Evolutionary conservation across 2,329 filamentous ascomycete species (phyloP), one percentile per base, ranked within the genome.

Genomic region (Colletotrichum shisoi): DNA sequence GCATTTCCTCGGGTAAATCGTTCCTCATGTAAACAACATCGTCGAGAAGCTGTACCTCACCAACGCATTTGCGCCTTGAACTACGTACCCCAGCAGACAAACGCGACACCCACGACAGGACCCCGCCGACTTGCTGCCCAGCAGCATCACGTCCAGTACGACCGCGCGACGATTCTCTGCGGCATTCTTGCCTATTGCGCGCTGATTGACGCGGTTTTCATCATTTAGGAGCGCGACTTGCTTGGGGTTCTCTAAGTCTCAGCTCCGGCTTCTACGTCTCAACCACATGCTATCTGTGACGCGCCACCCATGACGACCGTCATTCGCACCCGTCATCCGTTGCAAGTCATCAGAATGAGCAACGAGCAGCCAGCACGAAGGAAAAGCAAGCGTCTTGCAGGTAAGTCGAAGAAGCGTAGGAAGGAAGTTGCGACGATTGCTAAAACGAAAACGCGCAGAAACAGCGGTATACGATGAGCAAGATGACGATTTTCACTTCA

Each of bases 401-500:
- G 87, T 89, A 82, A 73, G 86, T 82, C 15, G 9, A 44, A 46
- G 3, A 19, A 69, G 57, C 61, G 57, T 21, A 11, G 39, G 52
- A 45, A 48, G 46, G 54, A 21, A 39, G 52, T 57, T 89, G 91
- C 72, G 90, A 90, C 73, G 88, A 91, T 79, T 34, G 91, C 90
- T 68, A 60, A 68, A 72, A 91, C 91, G 56, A 68, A 72, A 91
- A 91, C 59, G 51, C 34, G 44, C 27, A 70, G 65, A 63, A 48
- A 53, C 65, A 27, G 57, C 59, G 40, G 42, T 59, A 34, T 69
- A 69, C 45, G 89, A 92, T 72, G 91, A 94, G 76, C 86, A 91
- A 73, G 89, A 91, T 80, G 91, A 91, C 72, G 91, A 91, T 70
- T 94, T 94, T 72, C 82, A 87, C 65, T 94, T 93, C 76, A 87